Base-by-base conservation (phyloP, 2,329 filamentous ascomycete species). In the Fusarium hostae region DNA sequence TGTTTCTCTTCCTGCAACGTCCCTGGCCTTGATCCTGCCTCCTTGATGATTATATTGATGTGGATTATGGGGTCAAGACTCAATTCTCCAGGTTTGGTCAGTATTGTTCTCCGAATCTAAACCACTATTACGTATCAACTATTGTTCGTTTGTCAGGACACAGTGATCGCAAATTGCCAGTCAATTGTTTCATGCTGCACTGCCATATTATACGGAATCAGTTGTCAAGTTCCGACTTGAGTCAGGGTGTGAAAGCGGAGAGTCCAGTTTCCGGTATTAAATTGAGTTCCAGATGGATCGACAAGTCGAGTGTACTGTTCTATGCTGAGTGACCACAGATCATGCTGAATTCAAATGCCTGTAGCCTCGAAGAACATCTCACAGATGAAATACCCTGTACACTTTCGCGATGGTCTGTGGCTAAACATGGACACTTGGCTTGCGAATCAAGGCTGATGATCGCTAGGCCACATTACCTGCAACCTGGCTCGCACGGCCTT, bases 401-500 rank as follows among this genome's bases (percentile, higher is more conserved):
- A 61, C 61, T 66, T 51, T 51, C 35, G 59, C 47, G 34, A 63
- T 68, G 57, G 47, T 45, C 51, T 37, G 60, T 65, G 52, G 52
- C 56, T 39, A 62, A 43, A 54, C 37, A 61, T 26, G 18, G 26
- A 39, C 50, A 51, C 56, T 59, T 55, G 44, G 32, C 45, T 65
- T 58, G 58, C 50, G 57, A 58, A 56, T 62, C 34, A 68, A 57
- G 63, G 44, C 60, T 62, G 62, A 63, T 48, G 28, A 30, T 32
- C 30, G 37, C 35, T 39, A 34, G 60, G 71, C 60, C 63, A 71
- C 70, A 66, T 67, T 59, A 68, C 60, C 59, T 71, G 63, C 66
- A 64, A 58, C 59, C 70, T 74, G 56, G 59, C 63, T 71, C 70
- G 64, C 64, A 72, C 60, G 68, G 61, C 59, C 71, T 48, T 41